Conservation (phyloP, 148 eudicot species). For the Bassia scoparia region DNA sequence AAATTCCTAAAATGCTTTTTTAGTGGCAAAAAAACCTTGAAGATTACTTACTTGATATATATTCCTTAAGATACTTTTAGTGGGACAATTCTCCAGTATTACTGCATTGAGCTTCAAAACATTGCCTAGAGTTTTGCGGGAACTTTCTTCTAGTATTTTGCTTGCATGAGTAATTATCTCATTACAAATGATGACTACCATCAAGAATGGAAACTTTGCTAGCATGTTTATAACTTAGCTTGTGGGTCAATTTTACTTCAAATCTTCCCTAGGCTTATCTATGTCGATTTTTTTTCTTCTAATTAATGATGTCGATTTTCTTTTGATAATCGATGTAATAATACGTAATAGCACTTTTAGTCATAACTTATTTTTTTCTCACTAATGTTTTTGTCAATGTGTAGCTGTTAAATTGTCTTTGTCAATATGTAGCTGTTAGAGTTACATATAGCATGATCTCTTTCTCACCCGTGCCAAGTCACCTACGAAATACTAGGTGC, state of each 20-base stretch:
- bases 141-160: neutral
- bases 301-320: too few species aligned
- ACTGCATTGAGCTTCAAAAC: slow-evolving; percentile 12
- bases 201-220: neutral
- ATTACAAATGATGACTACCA: neutral
- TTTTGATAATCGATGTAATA: too few species aligned
- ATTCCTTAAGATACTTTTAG: neutral
- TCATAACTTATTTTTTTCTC: too few species aligned
- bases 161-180: neutral
- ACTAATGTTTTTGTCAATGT: too few species aligned
- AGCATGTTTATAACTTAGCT: neutral
- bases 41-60: slow-evolving; percentile 16
- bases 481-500: neutral
- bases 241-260: neutral
- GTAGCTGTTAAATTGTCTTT: too few species aligned
- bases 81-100: slow-evolving; percentile 15
- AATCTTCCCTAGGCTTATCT: too few species aligned
- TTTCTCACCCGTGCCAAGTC: too few species aligned
- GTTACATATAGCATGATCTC: too few species aligned
- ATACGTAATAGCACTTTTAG: too few species aligned
- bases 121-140: slow-evolving; percentile 8
- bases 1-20: too few species aligned
- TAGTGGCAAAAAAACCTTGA: slow-evolving; percentile 13
- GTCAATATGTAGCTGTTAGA: too few species aligned
- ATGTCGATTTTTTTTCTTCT: too few species aligned